Evolutionary conservation across 169 alveolate species (phyloP), one percentile per base, ranked within the genome.

Genomic region (Theileria orientalis): DNA sequence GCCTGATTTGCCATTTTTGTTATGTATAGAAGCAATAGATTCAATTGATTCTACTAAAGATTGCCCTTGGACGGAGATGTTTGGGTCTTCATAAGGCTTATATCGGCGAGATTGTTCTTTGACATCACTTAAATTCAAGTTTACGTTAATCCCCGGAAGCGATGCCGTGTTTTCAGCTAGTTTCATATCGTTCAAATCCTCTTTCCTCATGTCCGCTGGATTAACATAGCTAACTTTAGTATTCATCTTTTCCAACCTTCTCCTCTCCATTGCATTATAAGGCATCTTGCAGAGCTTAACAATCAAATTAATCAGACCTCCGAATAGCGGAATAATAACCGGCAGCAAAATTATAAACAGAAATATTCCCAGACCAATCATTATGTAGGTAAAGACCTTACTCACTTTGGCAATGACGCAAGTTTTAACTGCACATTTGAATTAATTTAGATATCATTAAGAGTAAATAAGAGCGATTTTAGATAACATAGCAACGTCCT

Each of bases 301-400:
- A 0, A 62, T 0, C 2, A 8, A 51, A 2, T 40, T 42, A 32
- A 44, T 16, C 21, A 62, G 41, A 14, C 19, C 16, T 3, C 13
- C 40, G 14, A 33, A 23, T 35, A 82, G 23, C 42, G 89, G 85
- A 25, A 82, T 68, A 5, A 82, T 11, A 9, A 74, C 74, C 30
- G 89, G 89, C 35, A 82, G 61, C 42, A 82, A 72, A 6, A 73
- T 61, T 41, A 82, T 16, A 25, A 69, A n/a, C 47, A 73, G 25
- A 27, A 67, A 11, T 33, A 66, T 69, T 40, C 78, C 77, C 29
- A 72, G 60, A 1, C 57, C 89, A 9, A 82, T 19, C 32, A 82
- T 42, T 33, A 82, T 57, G 63, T 71, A 72, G n/a, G 32, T 57
- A 68, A 63, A 82, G 52, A 51, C 71, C 35, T 54, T 82, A 51